These are phyloP conservation scores for Wickerhamiella siamensis DNA, from an alignment of 805 yeast genomes.

Conservation along the genomic window DNA sequence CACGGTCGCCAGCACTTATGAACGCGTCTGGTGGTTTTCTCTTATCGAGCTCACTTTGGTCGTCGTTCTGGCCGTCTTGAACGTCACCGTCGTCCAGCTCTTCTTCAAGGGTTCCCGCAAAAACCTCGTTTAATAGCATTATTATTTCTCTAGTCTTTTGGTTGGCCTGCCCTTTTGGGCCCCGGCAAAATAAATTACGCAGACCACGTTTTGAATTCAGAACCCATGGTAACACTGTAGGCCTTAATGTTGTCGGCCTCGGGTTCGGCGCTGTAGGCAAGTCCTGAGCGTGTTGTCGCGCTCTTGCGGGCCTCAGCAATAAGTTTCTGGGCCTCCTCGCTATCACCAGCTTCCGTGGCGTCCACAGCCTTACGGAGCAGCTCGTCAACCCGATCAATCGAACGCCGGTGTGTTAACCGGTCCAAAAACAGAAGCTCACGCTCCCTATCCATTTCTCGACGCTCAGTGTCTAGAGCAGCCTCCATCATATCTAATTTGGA, in stretches of 20 bases:
- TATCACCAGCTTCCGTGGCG: slow-evolving; percentile 17
- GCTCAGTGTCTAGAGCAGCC: slow-evolving; percentile 31
- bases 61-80: slow-evolving; percentile 63
- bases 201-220: slow-evolving; percentile 25
- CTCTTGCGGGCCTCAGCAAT: slow-evolving; percentile 14
- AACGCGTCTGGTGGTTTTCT: slow-evolving; percentile 65
- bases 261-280: slow-evolving; percentile 12
- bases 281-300: slow-evolving; percentile 7
- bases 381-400: slow-evolving; percentile 39
- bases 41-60: slow-evolving; percentile 54
- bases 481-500: slow-evolving; percentile 55
- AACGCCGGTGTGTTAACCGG: slow-evolving; percentile 51
- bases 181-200: background rate
- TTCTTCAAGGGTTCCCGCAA: slow-evolving; percentile 43
- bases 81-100: slow-evolving; percentile 69
- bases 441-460: slow-evolving; percentile 29
- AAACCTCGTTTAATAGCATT: slow-evolving; percentile 20
- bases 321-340: slow-evolving; percentile 16
- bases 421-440: slow-evolving; percentile 44
- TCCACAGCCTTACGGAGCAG: slow-evolving; percentile 36
- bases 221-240: slow-evolving; percentile 46
- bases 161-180: background rate
- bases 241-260: slow-evolving; percentile 35
- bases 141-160: background rate
- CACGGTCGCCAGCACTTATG: slow-evolving; percentile 67